Conservation (phyloP, 306 rosid genomes). For the Prunus kanzakura region DNA sequence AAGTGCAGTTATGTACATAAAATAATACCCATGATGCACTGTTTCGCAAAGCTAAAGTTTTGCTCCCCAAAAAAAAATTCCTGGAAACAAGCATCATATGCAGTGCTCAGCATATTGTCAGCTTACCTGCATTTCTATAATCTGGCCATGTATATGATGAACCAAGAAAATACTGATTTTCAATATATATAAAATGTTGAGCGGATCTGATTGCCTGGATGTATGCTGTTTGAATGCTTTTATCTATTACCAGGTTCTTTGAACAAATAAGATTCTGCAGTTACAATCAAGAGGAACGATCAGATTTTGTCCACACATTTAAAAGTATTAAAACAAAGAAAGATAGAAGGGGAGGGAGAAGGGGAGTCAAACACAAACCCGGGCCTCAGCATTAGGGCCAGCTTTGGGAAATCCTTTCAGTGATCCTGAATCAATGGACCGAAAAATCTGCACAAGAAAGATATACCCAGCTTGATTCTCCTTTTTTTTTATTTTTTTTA, state of each 20-base stretch:
- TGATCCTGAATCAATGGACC: slow-evolving; percentile 95
- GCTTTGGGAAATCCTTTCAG: slow-evolving; percentile 81
- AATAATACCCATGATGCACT: background rate
- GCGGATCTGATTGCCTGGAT: slow-evolving; percentile 97
- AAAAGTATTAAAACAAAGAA: slow-evolving; percentile 12
- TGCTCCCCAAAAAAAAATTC: background rate
- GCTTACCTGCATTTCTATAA: slow-evolving; percentile 77
- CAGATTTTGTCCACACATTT: slow-evolving; percentile 1
- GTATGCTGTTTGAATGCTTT: slow-evolving; percentile 89
- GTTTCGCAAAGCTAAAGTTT: background rate
- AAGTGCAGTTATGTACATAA: background rate
- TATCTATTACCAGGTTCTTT: slow-evolving; percentile 67
- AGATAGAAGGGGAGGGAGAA: background rate
- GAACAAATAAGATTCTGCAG: slow-evolving; percentile 84
- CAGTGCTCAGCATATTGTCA: slow-evolving; percentile 14
- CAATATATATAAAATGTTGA: slow-evolving; percentile 88
- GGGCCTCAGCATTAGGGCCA: slow-evolving; percentile 34
- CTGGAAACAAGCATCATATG: slow-evolving; percentile 11
- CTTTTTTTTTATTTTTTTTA: background rate
- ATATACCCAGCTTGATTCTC: slow-evolving; percentile 10
- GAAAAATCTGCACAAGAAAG: slow-evolving; percentile 60
- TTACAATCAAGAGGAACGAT: slow-evolving; percentile 22
- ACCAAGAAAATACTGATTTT: slow-evolving; percentile 92
- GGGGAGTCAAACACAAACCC: slow-evolving; percentile 37
- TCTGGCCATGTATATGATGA: slow-evolving; percentile 92